phyloP scores from a whole-genome alignment of 169 alveolate species.

The Plasmodium inui region DNA sequence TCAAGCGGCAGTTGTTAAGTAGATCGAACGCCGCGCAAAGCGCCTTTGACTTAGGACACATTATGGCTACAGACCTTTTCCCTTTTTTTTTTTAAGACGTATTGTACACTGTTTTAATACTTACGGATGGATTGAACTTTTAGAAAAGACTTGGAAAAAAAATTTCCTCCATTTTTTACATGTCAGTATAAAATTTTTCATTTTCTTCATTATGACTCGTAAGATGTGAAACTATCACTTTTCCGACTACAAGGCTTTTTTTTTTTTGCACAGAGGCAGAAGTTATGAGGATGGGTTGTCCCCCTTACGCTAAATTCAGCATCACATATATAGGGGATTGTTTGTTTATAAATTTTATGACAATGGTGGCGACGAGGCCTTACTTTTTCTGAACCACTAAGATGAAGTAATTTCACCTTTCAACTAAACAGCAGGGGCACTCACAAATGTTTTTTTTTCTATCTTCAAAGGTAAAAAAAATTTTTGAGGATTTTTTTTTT shows the following conservation, averaged over 20 bases:
- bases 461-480: not conserved
- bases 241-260: not conserved
- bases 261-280: not conserved
- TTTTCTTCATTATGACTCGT: not conserved
- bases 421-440: not conserved
- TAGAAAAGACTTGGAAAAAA: not conserved
- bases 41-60: not conserved
- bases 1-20: not conserved
- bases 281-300: not conserved
- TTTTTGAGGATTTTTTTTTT: not conserved
- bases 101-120: not conserved
- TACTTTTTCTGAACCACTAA: not conserved
- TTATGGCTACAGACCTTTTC: not conserved
- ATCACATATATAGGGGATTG: not conserved
- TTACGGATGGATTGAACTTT: not conserved
- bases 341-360: not conserved
- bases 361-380: not conserved
- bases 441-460: not conserved
- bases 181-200: not conserved
- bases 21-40: not conserved
- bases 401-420: not conserved
- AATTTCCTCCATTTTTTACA: not conserved
- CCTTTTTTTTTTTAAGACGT: not conserved
- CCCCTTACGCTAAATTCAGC: not conserved
- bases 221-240: not conserved